These are phyloP conservation scores for Macadamia tetraphylla DNA, from an alignment of 164 flowering plant genomes.

Conservation along the genomic window DNA sequence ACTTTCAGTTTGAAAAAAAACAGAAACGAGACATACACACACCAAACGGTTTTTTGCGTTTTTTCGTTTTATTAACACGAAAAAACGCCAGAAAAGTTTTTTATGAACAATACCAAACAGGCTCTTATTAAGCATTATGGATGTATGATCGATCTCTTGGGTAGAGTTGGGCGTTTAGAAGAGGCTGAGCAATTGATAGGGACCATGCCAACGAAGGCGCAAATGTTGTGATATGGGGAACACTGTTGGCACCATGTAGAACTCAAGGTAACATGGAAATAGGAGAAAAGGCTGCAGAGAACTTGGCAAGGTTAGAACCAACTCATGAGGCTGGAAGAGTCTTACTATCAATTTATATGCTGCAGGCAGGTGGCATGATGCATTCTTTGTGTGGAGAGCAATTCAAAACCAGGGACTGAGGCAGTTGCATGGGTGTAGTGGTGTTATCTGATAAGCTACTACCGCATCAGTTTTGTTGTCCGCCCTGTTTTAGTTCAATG, in stretches of 20 bases:
- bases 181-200: slow-evolving; percentile 60
- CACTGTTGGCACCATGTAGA: slow-evolving; percentile 65
- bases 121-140: slow-evolving; percentile 70
- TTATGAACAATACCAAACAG: too few species aligned
- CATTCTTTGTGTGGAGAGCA: slow-evolving; percentile 36
- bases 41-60: too few species aligned
- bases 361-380: slow-evolving; percentile 80
- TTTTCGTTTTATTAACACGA: too few species aligned
- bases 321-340: slow-evolving; percentile 71
- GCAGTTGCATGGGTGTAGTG: slow-evolving; percentile 61
- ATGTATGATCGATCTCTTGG: slow-evolving; percentile 83
- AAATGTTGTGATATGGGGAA: slow-evolving; percentile 85
- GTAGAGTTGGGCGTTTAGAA: slow-evolving; percentile 67
- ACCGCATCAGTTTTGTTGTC: not conserved
- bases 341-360: slow-evolving; percentile 72
- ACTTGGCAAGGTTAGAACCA: slow-evolving; percentile 53
- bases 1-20: too few species aligned
- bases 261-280: slow-evolving; percentile 63
- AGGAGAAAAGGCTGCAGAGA: slow-evolving; percentile 66
- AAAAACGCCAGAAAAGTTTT: too few species aligned
- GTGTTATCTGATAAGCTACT: slow-evolving; percentile 35
- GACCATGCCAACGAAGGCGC: slow-evolving; percentile 76
- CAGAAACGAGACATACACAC: too few species aligned
- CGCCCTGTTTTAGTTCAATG: not conserved
- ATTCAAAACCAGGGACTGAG: slow-evolving; percentile 41